A percentile compares a stretch with the other conserved stretches of the same genome.
Evolutionary conservation across 2,329 filamentous ascomycete species (phyloP).

Genomic region (Aspergillus hiratsukae): DNA sequence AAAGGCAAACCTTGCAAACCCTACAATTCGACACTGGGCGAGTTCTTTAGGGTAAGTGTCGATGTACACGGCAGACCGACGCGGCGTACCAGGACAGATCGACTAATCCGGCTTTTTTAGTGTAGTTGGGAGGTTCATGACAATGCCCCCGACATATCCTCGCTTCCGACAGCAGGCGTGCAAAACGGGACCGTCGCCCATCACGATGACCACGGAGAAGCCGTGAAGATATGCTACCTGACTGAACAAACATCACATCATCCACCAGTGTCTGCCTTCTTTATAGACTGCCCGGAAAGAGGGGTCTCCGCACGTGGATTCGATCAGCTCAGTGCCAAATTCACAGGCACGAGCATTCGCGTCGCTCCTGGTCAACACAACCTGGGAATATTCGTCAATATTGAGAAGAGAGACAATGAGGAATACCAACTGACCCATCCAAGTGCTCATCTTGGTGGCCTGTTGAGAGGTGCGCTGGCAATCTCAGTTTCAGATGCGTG

Average conservation of each 20-base stretch:
- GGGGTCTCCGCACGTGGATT: conserved; percentile 85
- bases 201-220: conserved; percentile 37
- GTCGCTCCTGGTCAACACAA: conserved; percentile 92
- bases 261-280: conserved; percentile 94
- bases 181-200: conserved; percentile 31
- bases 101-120: conserved; percentile 38
- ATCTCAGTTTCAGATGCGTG: conserved; percentile 87
- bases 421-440: conserved; percentile 95
- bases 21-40: conserved; percentile 93
- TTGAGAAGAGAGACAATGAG: conserved; percentile 76
- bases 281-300: conserved; percentile 85
- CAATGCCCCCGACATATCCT: conserved; percentile 60
- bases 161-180: conserved; percentile 28
- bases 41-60: conserved; percentile 81
- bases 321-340: conserved; percentile 95
- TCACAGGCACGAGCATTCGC: conserved; percentile 90
- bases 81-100: no score
- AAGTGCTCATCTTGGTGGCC: conserved; percentile 82
- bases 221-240: conserved; percentile 81
- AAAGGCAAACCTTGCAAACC: conserved; percentile 99
- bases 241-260: conserved; percentile 98
- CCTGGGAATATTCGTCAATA: conserved; percentile 86
- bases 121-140: conserved; percentile 95
- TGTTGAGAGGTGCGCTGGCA: conserved; percentile 80
- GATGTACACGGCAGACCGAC: neutral